Evolutionary conservation across 2,329 filamentous ascomycete species (phyloP).

Genomic region (Penicillium decumbens): DNA sequence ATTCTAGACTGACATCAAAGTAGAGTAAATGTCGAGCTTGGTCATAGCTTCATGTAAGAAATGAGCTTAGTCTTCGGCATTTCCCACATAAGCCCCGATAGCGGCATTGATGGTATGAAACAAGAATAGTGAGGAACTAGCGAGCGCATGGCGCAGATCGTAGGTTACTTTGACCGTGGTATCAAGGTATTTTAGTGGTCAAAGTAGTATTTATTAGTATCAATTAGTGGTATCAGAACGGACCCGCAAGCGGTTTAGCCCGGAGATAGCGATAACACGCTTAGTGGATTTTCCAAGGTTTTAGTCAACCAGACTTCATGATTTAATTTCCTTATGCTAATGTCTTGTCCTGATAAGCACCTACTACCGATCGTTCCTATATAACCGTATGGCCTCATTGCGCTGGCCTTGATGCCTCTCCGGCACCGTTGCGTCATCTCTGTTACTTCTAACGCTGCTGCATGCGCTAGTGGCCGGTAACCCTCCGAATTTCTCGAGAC

Average conservation of each 20-base stretch:
- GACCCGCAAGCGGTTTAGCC: conserved; percentile 7
- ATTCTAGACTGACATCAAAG: neutral
- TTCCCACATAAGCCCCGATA: neutral
- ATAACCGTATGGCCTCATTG: neutral
- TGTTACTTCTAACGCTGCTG: conserved; percentile 15
- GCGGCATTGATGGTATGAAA: neutral
- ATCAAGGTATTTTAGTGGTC: neutral
- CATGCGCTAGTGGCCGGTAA: conserved; percentile 20
- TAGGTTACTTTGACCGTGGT: neutral
- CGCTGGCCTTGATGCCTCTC: neutral
- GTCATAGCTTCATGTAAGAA: neutral
- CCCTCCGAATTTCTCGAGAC: conserved; percentile 11
- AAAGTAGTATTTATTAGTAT: neutral
- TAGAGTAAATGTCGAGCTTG: neutral
- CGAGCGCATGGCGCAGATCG: neutral
- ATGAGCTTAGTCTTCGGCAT: neutral
- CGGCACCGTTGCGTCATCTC: conserved; percentile 19
- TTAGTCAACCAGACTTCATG: conserved; percentile 6
- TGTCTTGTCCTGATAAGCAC: conserved; percentile 3
- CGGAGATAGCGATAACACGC: neutral
- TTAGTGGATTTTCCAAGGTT: neutral
- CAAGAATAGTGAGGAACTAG: neutral
- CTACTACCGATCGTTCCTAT: neutral
- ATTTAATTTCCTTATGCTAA: conserved; percentile 3
- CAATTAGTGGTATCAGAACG: neutral